phyloP scores from a whole-genome alignment of 371 early-diverging fungal species.

The Saksenaea vasiformis region DNA sequence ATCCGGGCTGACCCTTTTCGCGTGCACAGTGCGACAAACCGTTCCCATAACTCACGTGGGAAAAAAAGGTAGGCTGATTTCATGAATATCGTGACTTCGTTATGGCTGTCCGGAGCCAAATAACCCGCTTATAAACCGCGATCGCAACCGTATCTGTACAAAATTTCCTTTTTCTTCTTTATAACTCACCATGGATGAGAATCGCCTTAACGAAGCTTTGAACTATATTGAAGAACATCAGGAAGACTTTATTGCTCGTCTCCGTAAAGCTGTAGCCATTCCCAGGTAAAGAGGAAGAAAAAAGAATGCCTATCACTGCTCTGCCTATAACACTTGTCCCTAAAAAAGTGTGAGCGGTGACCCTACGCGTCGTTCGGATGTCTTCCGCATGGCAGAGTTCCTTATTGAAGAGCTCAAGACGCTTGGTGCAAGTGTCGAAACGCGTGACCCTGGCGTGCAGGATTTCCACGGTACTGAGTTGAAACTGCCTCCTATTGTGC shows the following conservation, averaged over 20 bases:
- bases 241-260: constrained; percentile 77
- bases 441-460: constrained; percentile 84
- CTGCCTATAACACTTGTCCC: not conserved
- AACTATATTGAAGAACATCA: constrained; percentile 82
- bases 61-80: no score
- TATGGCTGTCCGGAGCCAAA: no score
- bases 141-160: not conserved
- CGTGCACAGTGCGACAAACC: no score
- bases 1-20: no score
- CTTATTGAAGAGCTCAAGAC: constrained; percentile 73
- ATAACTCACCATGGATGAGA: constrained; percentile 5
- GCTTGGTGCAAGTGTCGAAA: constrained; percentile 72
- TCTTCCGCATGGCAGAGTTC: constrained; percentile 91
- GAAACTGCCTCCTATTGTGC: constrained; percentile 89
- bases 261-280: constrained; percentile 92
- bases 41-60: no score
- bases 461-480: constrained; percentile 75
- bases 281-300: constrained; percentile 63
- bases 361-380: constrained; percentile 78
- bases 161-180: constrained; percentile 16
- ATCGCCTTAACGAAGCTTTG: constrained; percentile 54
- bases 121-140: not conserved
- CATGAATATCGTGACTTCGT: no score
- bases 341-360: constrained; percentile 78
- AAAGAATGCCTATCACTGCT: not conserved